Base-by-base conservation (phyloP, 2,329 filamentous ascomycete genomes). In the Stachybotrys echinatus region DNA sequence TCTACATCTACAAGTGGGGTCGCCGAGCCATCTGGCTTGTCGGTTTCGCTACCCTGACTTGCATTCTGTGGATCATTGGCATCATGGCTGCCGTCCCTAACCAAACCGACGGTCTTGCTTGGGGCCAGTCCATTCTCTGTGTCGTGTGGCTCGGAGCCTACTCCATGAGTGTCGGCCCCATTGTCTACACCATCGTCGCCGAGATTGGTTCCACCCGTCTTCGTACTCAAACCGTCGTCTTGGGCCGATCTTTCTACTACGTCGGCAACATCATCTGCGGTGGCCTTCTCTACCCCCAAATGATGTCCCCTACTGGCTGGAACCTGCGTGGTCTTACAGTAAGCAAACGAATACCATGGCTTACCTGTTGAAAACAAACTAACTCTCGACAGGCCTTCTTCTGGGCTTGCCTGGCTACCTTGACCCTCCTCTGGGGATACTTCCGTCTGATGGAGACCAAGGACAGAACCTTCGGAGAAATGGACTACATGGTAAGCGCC, bases 361-460 rank as follows among this genome's bases (percentile, higher is more conserved):
- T 31, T 34, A 4, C 5, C 10, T 17, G 14, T 3, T 27, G 4
- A 19, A 10, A 2, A 4, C 17, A 12, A 48, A 19, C 52, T 61
- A 38, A 61, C 47, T 37, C 12, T 14, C 47, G 3, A 2, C 20
- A 70, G 66, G 70, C 68, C n/a, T 72, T 72, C 58, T 74, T 74
- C 58, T 73, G 70, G 70, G 65, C 65, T 6, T 61, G 54, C 4
- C 52, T 69, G 37, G 64, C 67, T 10, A 63, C 66, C 12, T 49
- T 74, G 5, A 70, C 68, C 1, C 60, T 66, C 1, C 43, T 69
- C 12, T 74, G 71, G 70, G 69, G 67, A 7, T 74, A 64, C 53
- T 74, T 73, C 59, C 66, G 71, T 19, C 55, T 74, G 49, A 70
- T 72, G 21, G 72, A 75, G 62, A 72, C 71, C 45, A 74, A 73